Evolutionary conservation across 495 filamentous ascomycete species (phyloP).

Genomic region (Sabuloglossum arenarium): DNA sequence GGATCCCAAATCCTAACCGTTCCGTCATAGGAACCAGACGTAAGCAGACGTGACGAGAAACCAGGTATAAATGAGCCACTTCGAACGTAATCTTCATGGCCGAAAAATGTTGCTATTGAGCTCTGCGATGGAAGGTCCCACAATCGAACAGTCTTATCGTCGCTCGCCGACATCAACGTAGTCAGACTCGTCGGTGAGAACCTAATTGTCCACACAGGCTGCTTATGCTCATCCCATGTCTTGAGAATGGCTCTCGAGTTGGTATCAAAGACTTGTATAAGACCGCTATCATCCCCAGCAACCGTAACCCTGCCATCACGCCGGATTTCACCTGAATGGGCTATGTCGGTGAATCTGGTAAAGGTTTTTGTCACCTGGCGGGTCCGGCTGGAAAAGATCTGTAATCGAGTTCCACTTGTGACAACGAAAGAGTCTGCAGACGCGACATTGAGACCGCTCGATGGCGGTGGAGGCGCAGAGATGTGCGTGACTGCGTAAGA

Average conservation of each 20-base stretch:
- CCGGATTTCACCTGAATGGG: conserved; percentile 67
- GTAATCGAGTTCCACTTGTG: conserved; percentile 73
- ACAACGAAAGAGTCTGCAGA: conserved; percentile 66
- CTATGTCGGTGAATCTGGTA: conserved; percentile 73
- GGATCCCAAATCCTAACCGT: conserved; percentile 72
- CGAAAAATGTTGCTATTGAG: conserved; percentile 56
- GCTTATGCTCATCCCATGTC: conserved; percentile 90
- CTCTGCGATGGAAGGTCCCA: conserved; percentile 80
- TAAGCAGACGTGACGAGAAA: conserved; percentile 47
- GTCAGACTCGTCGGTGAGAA: conserved; percentile 80
- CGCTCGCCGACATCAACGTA: conserved; percentile 58
- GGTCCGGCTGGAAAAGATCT: conserved; percentile 78
- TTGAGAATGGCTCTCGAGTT: conserved; percentile 75
- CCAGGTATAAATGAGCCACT: conserved; percentile 71
- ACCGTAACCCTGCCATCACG: conserved; percentile 75
- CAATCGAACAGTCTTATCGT: conserved; percentile 77
- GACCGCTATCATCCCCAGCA: conserved; percentile 73
- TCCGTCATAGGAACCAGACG: conserved; percentile 83
- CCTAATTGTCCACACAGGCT: conserved; percentile 78
- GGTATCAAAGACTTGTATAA: conserved; percentile 88
- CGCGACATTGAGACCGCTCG: conserved; percentile 20
- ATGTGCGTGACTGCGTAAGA: conserved; percentile 75
- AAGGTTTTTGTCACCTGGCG: conserved; percentile 81
- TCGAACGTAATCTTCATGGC: conserved; percentile 84
- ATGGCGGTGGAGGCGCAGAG: conserved; percentile 37